Evolutionary conservation across 164 flowering plant genomes (phyloP), one percentile per base, ranked within the genome.

Genomic region (Paratinospora sagittata): DNA sequence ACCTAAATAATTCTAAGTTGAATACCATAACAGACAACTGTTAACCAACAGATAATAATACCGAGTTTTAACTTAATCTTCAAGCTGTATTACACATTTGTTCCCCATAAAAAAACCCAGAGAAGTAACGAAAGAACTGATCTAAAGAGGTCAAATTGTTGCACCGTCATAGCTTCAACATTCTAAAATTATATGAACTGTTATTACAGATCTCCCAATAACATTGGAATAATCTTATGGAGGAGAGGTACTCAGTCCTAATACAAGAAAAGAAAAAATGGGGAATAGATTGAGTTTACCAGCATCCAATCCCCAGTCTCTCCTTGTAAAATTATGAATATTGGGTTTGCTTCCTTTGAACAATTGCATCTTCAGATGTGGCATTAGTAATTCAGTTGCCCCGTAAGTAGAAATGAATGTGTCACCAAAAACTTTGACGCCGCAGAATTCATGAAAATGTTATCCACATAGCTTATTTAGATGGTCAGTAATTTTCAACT

Each of bases 401-500:
- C 0, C 0, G 24, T 8, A 8, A 8, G 61, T 55, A 21, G 61
- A 55, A 55, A 55, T 55, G 24, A 55, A 55, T 55, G 23, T 17
- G 61, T 55, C 26, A 21, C 61, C 61, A 8, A 55, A 30, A 55
- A n/a, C 61, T 55, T 55, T 55, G 24, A 55, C 7, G 47, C 47
- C 14, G 12, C 12, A 43, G 61, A 55, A 55, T 55, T 55, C 41
- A 33, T 3, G 67, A 30, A 8, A 33, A 65, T 21, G 24, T 5
- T 55, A 23, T 65, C 27, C 14, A 65, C 16, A 21, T 21, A 65
- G 34, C 76, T 63, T 30, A 36, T 47, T 68, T 62, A 63, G 47
- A 13, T 67, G 76, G 63, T 45, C 63, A n/a, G 30, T 63, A 63
- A 30, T 62, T 63, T 41, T 27, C 21, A 57, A 43, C 16, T 70